Conservation (phyloP, 2,329 filamentous ascomycete species). For the Calonectria pseudoreteaudii region DNA sequence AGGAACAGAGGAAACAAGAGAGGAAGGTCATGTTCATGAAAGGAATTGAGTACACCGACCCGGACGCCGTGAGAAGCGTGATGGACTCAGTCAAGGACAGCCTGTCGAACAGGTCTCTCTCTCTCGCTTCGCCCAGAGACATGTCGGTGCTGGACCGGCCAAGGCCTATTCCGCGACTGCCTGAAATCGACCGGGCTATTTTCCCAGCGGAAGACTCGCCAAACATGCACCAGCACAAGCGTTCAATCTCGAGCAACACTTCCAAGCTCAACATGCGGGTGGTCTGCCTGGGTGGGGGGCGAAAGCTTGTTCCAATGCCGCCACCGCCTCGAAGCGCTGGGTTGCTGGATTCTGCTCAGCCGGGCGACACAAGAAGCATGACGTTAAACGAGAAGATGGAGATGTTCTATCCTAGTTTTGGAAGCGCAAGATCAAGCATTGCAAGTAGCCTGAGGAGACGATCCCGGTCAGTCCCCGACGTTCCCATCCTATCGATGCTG, state of each 20-base stretch:
- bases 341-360: conserved; percentile 53
- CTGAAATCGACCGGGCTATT: conserved; percentile 58
- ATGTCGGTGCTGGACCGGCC: conserved; percentile 63
- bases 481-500: conserved; percentile 33
- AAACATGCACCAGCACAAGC: conserved; percentile 54
- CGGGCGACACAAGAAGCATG: conserved; percentile 69
- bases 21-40: conserved; percentile 69
- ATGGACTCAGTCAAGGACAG: conserved; percentile 53
- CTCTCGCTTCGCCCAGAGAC: not conserved
- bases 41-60: conserved; percentile 66
- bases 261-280: conserved; percentile 59
- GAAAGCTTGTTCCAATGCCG: conserved; percentile 64
- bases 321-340: conserved; percentile 58
- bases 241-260: conserved; percentile 63
- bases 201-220: conserved; percentile 58
- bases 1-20: conserved; percentile 44
- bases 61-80: conserved; percentile 60
- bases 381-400: conserved; percentile 69
- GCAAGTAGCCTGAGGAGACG: conserved; percentile 41
- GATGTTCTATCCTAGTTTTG: conserved; percentile 57
- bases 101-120: conserved; percentile 44
- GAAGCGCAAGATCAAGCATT: conserved; percentile 30
- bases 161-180: conserved; percentile 65
- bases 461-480: conserved; percentile 41
- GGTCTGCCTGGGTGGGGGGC: conserved; percentile 56